These are phyloP conservation scores for Theileria orientalis DNA, from an alignment of 169 alveolate species.

Conservation along the genomic window DNA sequence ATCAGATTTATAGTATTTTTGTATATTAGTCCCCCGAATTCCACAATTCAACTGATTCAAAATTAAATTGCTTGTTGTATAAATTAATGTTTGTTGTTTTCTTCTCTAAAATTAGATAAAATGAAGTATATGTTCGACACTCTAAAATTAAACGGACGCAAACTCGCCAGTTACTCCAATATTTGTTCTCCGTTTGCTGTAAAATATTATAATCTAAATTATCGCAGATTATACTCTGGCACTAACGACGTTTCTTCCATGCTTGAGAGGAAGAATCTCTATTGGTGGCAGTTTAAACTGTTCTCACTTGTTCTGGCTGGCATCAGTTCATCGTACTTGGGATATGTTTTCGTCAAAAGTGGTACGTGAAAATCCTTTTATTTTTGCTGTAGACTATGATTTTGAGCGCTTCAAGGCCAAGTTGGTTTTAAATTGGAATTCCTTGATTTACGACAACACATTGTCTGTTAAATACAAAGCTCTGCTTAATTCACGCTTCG, in stretches of 20 bases:
- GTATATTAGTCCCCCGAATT: too few relatives aligned
- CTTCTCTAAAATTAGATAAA: too few relatives aligned
- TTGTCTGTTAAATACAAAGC: conserved; percentile 27
- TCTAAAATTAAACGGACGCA: too few relatives aligned
- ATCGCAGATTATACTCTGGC: conserved; percentile 8
- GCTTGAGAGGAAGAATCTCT: conserved; percentile 2
- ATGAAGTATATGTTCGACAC: too few relatives aligned
- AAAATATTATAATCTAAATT: neutral
- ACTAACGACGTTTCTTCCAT: neutral
- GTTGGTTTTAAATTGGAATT: conserved; percentile 24
- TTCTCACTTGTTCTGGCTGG: neutral
- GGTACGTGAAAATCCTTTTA: conserved; percentile 24
- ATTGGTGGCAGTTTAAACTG: conserved; percentile 48
- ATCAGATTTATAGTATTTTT: too few relatives aligned
- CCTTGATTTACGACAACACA: conserved; percentile 24
- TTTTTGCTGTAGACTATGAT: conserved; percentile 34
- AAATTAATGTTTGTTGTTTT: too few relatives aligned
- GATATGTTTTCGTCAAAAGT: conserved; percentile 23
- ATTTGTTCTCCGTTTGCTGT: too few relatives aligned
- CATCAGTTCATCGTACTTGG: conserved; percentile 16
- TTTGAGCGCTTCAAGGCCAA: conserved; percentile 20
- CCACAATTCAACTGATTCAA: too few relatives aligned
- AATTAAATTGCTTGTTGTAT: too few relatives aligned
- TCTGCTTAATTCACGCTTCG: conserved; percentile 32
- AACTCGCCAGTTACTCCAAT: too few relatives aligned